Base-by-base conservation (phyloP, 2,329 filamentous ascomycete genomes). In the Aspergillus calidoustus region DNA sequence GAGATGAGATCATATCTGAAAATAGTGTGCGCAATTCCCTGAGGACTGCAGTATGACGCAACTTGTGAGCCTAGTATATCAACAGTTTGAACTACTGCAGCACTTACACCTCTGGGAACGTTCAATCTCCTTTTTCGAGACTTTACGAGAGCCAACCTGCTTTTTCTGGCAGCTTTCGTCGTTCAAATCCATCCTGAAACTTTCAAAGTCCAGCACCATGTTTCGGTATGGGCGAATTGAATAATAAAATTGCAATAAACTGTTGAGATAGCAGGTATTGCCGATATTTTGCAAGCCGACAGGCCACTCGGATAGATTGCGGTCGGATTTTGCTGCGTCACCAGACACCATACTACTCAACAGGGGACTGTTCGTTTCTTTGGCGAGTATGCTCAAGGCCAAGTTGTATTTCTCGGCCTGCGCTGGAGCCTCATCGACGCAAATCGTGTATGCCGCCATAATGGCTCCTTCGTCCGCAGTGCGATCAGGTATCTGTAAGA, bases 181-280 rank as follows among this genome's bases (percentile, higher is more conserved):
- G 8, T 84, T 85, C 4, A 91, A 77, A 3, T 89, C 86, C 71
- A 95, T 86, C 66, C 89, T 86, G 70, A 89, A 86, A 4, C 87
- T 77, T 28, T 94, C 87, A 67, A 91, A 92, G 54, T 92, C 83
- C 61, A 96, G 82, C 3, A 97, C 88, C 66, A 97, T 86, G 5
- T 95, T 85, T 54, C 94, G 87, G 31, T 98, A 83, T 2, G 91
- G 88, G 64, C 88, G 89, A 59, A 98, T 87, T 0, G 93, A 96
- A 74, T 96, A 97, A 67, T 97, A 90, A 73, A 96, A 98, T 59
- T 99, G 95, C 9, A 99, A 83, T 53, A 99, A 85, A 77, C 94
- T 98, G 81, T 99, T 99, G 58, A 99, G 84, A 71, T 99, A 99
- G 76, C 95, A 99, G 0, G 96, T 99, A 72, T 99, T 99, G 62